Evolutionary conservation across 2,329 filamentous ascomycete genomes (phyloP), one percentile per base, ranked within the genome.

Genomic region (Dothideomycetes sp.): DNA sequence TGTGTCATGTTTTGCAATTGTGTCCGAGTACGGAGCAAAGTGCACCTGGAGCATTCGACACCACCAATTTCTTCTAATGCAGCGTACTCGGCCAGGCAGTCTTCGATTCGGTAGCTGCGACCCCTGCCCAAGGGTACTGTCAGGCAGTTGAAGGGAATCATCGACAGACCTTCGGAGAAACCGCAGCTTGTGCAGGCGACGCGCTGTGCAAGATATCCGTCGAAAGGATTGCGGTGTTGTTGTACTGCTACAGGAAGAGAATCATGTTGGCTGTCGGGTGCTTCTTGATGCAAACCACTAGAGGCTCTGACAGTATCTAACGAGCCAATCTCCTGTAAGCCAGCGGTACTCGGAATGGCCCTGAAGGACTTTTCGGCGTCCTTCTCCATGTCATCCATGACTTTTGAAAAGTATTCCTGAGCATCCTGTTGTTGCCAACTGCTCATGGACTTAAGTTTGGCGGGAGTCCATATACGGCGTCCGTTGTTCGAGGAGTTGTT

Each of bases 341-440:
- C 56, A 11, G 42, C 33, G 35, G 53, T 48, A 10, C 37, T 33
- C 30, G 46, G 45, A 16, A 32, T 42, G 11, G 45, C 41, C 4
- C 31, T 36, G 8, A 49, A 35, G 11, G 41, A 63, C 60, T 53
- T 64, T 43, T 47, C 66, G 57, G 57, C 62, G 57, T 51, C 67
- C 59, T 57, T 68, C 48, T 45, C 86, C 33, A 95, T 62, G 41
- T 61, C 58, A 32, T 61, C 58, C 49, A 62, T 54, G 11, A 98
- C 71, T 54, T 89, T 93, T 12, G 86, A 89, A 53, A 84, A 95
- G 60, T 96, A 98, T 60, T 98, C 91, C 57, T 96, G 91, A 4
- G 91, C 91, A 63, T 98, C 91, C 62, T 98, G 91, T 58, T 96
- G 91, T 51, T 93, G 84, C 76, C 84, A 94, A 20, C 84, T 94